Base-by-base conservation (phyloP, 2,329 filamentous ascomycete genomes). In the Fusarium nygamai region DNA sequence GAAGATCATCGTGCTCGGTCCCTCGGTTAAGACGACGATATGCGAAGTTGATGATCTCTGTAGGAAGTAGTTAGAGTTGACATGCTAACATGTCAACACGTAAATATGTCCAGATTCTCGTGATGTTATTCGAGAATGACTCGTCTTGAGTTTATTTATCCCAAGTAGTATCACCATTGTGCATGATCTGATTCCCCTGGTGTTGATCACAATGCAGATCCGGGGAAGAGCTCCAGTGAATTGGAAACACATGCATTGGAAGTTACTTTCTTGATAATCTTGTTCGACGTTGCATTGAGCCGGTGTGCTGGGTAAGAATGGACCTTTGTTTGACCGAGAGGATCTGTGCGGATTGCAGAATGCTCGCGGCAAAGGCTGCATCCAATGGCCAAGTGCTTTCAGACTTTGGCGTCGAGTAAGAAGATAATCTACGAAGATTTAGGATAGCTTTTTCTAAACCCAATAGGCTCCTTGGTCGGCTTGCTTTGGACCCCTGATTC, bases 121-220 rank as follows among this genome's bases (percentile, higher is more conserved):
- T 2, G 14, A 29, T 43, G 0, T 1, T 36, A n/a, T 33, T 43
- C 13, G 29, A 29, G n/a, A 56, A 46, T 65, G 51, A 58, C 50
- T 64, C 36, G 50, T 38, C 20, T 1, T 34, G 41, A 41, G 20
- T 29, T 36, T 36, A 4, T 29, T 47, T 19, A 8, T 19, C 14
- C 8, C n/a, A 39, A 10, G 24, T 11, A 3, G 22, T 22, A 54
- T 34, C 16, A 24, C 34, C 7, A n/a, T 31, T 48, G 16, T 22
- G 33, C 36, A 51, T 43, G 66, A 53, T 66, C 17, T 47, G 39
- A 58, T 17, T 20, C 29, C 27, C 57, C n/a, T 33, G 6, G 8
- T 46, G 51, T 20, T 47, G 53, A 50, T 66, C 53, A 8, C 22
- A 43, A 51, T 50, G 47, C 41, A 70, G 34, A 69, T 72, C 70